Evolutionary conservation across 495 filamentous ascomycete genomes (phyloP).

Genomic region (Ramalina intermedia): DNA sequence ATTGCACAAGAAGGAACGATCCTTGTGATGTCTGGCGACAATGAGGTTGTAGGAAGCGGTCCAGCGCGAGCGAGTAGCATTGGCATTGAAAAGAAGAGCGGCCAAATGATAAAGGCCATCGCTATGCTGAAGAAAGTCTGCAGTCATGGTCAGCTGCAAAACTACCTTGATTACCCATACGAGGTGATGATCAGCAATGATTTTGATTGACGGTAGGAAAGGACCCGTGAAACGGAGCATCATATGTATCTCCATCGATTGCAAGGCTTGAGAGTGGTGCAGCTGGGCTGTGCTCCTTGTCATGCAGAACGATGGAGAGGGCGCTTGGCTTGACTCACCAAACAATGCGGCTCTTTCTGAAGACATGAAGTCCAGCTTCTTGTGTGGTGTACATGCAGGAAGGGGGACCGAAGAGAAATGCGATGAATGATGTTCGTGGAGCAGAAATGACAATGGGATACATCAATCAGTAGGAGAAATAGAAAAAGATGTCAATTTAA

Average conservation of each 20-base stretch:
- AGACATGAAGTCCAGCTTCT: slow-evolving; percentile 16
- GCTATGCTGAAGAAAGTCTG: slow-evolving; percentile 25
- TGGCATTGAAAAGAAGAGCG: slow-evolving; percentile 18
- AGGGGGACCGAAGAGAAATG: background rate
- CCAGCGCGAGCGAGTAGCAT: slow-evolving; percentile 12
- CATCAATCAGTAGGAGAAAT: slow-evolving; percentile 3
- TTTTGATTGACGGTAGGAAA: background rate
- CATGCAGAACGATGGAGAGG: background rate
- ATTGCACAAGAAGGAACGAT: slow-evolving; percentile 51
- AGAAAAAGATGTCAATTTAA: slow-evolving; percentile 7
- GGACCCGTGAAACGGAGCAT: background rate
- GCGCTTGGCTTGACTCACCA: slow-evolving; percentile 8
- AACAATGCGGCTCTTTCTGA: slow-evolving; percentile 8
- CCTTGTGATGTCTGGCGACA: slow-evolving; percentile 16
- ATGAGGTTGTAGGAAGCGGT: slow-evolving; percentile 12
- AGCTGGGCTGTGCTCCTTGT: background rate
- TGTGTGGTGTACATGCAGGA: slow-evolving; percentile 3
- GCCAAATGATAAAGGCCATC: slow-evolving; percentile 18
- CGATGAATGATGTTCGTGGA: background rate
- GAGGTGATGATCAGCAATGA: slow-evolving; percentile 9
- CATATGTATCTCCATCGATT: background rate
- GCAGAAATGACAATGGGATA: slow-evolving; percentile 3
- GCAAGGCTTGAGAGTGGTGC: background rate
- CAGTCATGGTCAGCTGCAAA: slow-evolving; percentile 13
- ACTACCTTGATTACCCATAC: background rate